phyloP scores from a whole-genome alignment of 306 rosid genomes.

The Crataegus laevigata region DNA sequence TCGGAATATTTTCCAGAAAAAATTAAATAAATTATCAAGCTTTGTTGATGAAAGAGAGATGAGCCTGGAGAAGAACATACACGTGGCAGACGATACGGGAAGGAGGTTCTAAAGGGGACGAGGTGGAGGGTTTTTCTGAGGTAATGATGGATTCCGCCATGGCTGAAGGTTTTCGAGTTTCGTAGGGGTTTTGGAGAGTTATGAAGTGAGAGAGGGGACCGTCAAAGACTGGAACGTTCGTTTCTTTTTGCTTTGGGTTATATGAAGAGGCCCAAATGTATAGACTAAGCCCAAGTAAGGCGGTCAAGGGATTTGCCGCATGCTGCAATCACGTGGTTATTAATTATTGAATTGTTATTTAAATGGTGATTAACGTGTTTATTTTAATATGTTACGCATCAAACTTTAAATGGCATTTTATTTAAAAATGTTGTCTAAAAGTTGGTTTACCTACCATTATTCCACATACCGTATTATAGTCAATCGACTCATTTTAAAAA shows the following conservation, averaged over 20 bases:
- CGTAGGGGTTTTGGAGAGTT: background rate
- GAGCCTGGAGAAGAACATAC: conserved; percentile 33
- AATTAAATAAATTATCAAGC: background rate
- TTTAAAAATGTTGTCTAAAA: too few relatives aligned
- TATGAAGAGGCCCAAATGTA: background rate
- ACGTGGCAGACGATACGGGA: conserved; percentile 70
- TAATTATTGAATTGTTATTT: too few relatives aligned
- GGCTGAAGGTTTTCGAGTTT: background rate
- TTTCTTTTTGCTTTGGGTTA: background rate
- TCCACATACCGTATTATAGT: too few relatives aligned
- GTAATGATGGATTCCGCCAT: conserved; percentile 54
- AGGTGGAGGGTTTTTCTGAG: conserved; percentile 43
- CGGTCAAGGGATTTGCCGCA: too few relatives aligned
- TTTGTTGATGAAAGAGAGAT: background rate
- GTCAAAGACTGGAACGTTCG: background rate
- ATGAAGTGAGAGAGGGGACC: background rate
- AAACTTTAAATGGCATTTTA: too few relatives aligned
- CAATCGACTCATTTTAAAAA: too few relatives aligned
- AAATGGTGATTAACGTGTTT: too few relatives aligned
- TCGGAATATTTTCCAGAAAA: background rate
- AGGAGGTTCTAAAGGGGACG: conserved; percentile 39
- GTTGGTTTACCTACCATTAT: too few relatives aligned
- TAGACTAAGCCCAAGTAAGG: background rate
- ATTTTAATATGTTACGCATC: too few relatives aligned
- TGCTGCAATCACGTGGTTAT: too few relatives aligned